Evolutionary conservation across 2,329 filamentous ascomycete species (phyloP).

Genomic region (Didymella pomorum): DNA sequence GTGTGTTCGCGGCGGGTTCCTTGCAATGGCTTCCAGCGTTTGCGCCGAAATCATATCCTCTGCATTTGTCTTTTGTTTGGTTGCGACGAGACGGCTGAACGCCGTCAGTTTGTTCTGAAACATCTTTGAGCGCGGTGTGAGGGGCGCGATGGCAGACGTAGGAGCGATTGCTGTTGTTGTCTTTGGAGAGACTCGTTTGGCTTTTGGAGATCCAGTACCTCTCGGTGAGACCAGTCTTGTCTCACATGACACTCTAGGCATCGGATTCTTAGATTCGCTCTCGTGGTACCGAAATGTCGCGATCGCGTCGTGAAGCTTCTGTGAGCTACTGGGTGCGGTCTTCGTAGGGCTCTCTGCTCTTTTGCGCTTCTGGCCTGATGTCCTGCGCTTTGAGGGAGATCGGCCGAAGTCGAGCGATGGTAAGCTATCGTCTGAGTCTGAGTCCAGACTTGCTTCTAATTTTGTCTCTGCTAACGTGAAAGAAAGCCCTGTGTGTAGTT

Average conservation of each 20-base stretch:
- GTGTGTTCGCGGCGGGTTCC: slow-evolving; percentile 27
- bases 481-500: slow-evolving; percentile 28
- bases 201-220: neutral
- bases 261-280: no score
- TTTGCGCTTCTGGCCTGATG: slow-evolving; percentile 39
- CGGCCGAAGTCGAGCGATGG: slow-evolving; percentile 31
- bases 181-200: neutral
- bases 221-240: neutral
- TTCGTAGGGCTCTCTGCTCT: slow-evolving; percentile 28
- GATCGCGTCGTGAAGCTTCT: neutral
- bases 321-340: neutral
- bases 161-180: neutral
- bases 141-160: neutral
- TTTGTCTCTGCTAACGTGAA: slow-evolving; percentile 36
- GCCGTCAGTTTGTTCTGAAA: slow-evolving; percentile 42
- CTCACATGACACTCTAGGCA: neutral
- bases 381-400: slow-evolving; percentile 9
- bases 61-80: slow-evolving; percentile 19
- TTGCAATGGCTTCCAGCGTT: slow-evolving; percentile 35
- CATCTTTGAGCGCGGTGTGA: slow-evolving; percentile 16
- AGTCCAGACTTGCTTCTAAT: slow-evolving; percentile 24
- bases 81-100: slow-evolving; percentile 38
- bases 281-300: neutral
- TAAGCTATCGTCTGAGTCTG: slow-evolving; percentile 14
- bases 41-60: slow-evolving; percentile 29